These are phyloP conservation scores for Pythium insidiosum DNA, from an alignment of 352 stramenopile genomes.

Conservation along the genomic window DNA sequence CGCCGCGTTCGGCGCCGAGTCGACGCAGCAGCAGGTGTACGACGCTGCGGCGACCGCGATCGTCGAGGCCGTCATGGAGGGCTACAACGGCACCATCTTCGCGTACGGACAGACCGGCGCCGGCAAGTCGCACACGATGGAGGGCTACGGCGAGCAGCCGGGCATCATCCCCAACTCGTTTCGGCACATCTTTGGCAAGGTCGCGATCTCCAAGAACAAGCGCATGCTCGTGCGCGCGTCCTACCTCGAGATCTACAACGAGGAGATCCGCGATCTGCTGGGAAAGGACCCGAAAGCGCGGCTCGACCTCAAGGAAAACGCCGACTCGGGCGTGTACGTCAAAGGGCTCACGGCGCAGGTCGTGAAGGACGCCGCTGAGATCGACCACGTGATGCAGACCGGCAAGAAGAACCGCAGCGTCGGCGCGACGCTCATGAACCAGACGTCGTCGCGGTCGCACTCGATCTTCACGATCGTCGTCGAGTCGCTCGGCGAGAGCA, in stretches of 20 bases:
- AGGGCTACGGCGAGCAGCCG: constrained; percentile 67
- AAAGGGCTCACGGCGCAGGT: constrained; percentile 81
- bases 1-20: constrained; percentile 91
- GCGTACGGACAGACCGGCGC: constrained; percentile 85
- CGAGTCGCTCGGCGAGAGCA: constrained; percentile 79
- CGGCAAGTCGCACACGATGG: constrained; percentile 88
- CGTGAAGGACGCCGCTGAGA: constrained; percentile 85
- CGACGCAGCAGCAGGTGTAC: constrained; percentile 93
- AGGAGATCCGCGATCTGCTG: constrained; percentile 95
- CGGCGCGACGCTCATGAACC: constrained; percentile 96
- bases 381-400: constrained; percentile 89
- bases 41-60: constrained; percentile 85
- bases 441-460: constrained; percentile 94
- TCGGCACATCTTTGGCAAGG: constrained; percentile 87
- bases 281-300: constrained; percentile 67
- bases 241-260: constrained; percentile 98
- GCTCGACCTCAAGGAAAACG: constrained; percentile 90
- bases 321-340: constrained; percentile 87
- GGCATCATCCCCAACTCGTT: constrained; percentile 89
- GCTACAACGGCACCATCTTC: constrained; percentile 92
- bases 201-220: constrained; percentile 85
- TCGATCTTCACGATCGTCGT: constrained; percentile 97
- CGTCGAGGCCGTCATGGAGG: constrained; percentile 86
- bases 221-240: constrained; percentile 94
- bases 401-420: constrained; percentile 95